Base-by-base conservation (phyloP, 1,284 basidiomycete genomes). In the Schizophyllum amplum region DNA sequence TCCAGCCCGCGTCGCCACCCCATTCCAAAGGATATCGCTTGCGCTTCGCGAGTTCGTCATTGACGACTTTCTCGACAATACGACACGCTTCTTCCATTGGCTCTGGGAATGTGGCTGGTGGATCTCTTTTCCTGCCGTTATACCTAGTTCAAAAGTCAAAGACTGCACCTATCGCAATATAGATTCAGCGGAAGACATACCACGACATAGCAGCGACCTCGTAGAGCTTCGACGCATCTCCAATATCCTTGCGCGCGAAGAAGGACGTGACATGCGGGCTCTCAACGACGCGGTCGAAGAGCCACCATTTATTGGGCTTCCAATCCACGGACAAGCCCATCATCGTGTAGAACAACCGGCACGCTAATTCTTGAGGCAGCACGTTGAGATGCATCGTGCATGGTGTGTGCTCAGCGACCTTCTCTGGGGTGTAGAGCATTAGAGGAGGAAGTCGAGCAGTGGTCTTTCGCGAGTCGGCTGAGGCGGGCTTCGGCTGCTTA, bases 251-350 rank as follows among this genome's bases (percentile, higher is more conserved):
- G 42, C 87, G 74, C 17, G 81, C 80, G 68, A 83, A 93, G 69
- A 93, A 92, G 0, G 84, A 82, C 0, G 90, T 90, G n/a, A 82
- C 77, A 70, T 94, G 91, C 1, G 91, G 89, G 60, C 86, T 89
- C 70, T 91, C 87, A 1, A 93, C 92, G 23, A 90, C 62, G 20
- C 85, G 77, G 64, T 92, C 89, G 67, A 89, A 87, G 9, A 94
- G 74, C 82, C 84, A 92, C 91, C 90, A 94, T 65, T 84, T 87
- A 63, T 90, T 92, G 49, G 82, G 73, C 55, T 80, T 72, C 91
- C 91, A 92, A 5, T 69, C 66, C 53, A 69, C 73, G 23, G 87
- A 83, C n/a, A 75, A 71, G 53, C 82, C 75, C 7, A 84, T 57
- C 85, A 90, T 85, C 0, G 75, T 75, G 62, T 90, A 82, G 66